A percentile compares a stretch with the other conserved stretches of the same genome.
These are phyloP conservation scores for Pythium insidiosum DNA, from an alignment of 352 stramenopile genomes.

Conservation along the genomic window DNA sequence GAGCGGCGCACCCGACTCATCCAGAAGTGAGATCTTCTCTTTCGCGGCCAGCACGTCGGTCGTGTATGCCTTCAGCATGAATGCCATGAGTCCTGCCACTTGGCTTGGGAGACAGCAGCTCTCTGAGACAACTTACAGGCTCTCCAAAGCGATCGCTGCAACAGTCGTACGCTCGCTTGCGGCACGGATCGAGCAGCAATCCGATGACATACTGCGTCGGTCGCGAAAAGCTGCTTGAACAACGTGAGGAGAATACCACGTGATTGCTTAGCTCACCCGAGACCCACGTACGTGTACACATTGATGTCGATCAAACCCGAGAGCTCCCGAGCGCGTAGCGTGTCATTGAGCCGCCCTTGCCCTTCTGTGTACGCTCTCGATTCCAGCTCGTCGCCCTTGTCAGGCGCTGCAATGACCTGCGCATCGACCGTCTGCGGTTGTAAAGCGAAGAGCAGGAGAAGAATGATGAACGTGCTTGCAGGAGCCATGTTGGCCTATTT, in stretches of 20 bases:
- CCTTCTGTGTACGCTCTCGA: slow-evolving; percentile 35
- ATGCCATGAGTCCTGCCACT: background rate
- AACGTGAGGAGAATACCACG: too few species aligned
- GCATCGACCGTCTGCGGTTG: background rate
- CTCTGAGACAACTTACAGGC: slow-evolving; percentile 27
- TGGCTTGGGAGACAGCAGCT: background rate
- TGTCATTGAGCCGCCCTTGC: slow-evolving; percentile 26
- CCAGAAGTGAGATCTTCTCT: slow-evolving; percentile 59
- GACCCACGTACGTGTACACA: slow-evolving; percentile 39
- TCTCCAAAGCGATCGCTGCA: slow-evolving; percentile 78
- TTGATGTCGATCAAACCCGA: slow-evolving; percentile 52
- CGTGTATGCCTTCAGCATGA: slow-evolving; percentile 28
- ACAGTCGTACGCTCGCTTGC: slow-evolving; percentile 41
- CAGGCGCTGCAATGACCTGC: slow-evolving; percentile 55
- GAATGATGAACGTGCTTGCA: background rate
- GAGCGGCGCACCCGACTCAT: slow-evolving; percentile 50
- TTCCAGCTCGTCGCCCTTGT: slow-evolving; percentile 66
- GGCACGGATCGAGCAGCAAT: slow-evolving; percentile 78
- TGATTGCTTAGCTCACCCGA: too few species aligned
- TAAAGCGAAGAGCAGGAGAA: background rate
- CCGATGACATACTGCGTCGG: slow-evolving; percentile 71
- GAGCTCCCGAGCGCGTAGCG: slow-evolving; percentile 29
- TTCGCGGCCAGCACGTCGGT: slow-evolving; percentile 21
- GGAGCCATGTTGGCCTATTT: background rate
- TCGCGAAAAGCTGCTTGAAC: slow-evolving; percentile 23